Conservation (phyloP, 1,284 basidiomycete genomes). For the Rhodofomes roseus region DNA sequence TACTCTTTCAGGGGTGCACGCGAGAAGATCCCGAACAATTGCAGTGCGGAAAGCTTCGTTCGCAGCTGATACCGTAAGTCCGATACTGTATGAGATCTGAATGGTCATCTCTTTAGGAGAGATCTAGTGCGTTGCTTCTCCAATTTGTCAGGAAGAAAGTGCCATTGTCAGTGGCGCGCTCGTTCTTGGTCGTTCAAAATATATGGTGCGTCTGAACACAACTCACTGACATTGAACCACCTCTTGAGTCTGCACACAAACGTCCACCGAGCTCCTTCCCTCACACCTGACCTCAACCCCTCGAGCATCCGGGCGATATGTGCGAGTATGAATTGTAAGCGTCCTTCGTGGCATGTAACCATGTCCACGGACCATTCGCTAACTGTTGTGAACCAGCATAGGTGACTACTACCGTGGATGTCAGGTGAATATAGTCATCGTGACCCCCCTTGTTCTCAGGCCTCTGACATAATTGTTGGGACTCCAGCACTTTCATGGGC, state of each 20-base stretch:
- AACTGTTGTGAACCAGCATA: slow-evolving; percentile 34
- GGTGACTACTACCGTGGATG: slow-evolving; percentile 63
- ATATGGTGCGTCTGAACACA: not conserved
- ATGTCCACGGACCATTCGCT: not conserved
- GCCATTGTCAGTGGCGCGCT: not conserved
- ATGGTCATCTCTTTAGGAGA: not conserved
- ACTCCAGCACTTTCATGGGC: slow-evolving; percentile 56
- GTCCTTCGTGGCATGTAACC: not conserved
- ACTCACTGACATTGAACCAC: not conserved
- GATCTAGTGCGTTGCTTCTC: not conserved
- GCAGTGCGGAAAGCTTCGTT: not conserved
- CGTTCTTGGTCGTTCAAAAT: not conserved
- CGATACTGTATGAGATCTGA: not conserved
- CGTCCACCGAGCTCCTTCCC: too few species aligned
- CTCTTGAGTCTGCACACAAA: not conserved
- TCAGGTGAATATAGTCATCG: slow-evolving; percentile 36
- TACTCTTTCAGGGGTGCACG: not conserved
- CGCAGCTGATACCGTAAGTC: not conserved
- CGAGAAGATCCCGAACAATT: not conserved
- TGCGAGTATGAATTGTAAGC: slow-evolving; percentile 1
- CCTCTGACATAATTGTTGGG: not conserved
- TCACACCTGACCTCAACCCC: not conserved
- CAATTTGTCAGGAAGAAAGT: not conserved
- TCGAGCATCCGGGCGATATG: not conserved
- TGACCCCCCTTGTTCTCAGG: not conserved